Conservation (phyloP, 768 basidiomycete genomes). For the Gymnopilus junonius region DNA sequence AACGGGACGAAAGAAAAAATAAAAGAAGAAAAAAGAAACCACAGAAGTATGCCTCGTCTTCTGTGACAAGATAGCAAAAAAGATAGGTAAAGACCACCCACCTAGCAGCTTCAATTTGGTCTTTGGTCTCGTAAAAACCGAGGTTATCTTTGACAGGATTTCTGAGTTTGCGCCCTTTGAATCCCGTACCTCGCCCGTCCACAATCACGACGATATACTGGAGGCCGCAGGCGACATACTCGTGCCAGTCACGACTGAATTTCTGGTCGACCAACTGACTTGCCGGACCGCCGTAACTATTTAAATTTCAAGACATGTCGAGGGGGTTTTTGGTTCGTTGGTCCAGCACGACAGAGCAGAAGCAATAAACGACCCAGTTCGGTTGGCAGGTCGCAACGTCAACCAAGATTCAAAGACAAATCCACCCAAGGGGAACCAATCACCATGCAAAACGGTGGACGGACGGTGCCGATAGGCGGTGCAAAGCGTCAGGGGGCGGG, state of each 20-base stretch:
- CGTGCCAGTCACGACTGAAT: constrained; percentile 82
- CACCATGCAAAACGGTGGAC: neutral
- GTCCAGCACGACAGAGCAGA: neutral
- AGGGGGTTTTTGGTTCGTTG: neutral
- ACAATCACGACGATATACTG: constrained; percentile 88
- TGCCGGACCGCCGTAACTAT: constrained; percentile 88
- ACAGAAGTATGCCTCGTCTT: neutral
- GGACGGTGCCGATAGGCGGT: neutral
- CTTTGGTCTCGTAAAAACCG: constrained; percentile 86
- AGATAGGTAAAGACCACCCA: constrained; percentile 36
- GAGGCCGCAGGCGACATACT: constrained; percentile 80
- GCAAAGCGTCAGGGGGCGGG: neutral
- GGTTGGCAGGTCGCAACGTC: neutral
- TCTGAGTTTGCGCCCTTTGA: constrained; percentile 80
- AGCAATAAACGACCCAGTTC: neutral
- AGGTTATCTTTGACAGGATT: constrained; percentile 90
- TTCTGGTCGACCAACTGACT: constrained; percentile 76
- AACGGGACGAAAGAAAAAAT: neutral
- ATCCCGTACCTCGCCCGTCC: constrained; percentile 95
- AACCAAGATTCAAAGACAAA: neutral
- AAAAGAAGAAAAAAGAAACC: neutral
- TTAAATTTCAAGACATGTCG: neutral
- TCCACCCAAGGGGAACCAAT: neutral
- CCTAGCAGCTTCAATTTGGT: constrained; percentile 91
- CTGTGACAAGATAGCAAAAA: neutral